Conservation (phyloP, 1,284 basidiomycete genomes). For the Ceratobasidium papillatum region DNA sequence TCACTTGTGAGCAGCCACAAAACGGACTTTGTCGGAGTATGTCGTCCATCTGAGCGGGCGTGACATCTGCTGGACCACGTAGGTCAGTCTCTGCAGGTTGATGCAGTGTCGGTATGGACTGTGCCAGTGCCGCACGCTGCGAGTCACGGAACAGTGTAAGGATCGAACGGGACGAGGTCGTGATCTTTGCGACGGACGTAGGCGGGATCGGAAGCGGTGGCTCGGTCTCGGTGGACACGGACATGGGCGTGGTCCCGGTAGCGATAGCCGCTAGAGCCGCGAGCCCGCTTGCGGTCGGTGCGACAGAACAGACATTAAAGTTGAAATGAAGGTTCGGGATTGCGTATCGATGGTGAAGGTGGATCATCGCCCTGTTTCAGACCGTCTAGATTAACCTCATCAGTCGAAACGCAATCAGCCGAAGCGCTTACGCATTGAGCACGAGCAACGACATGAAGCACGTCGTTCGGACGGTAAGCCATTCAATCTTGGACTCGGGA, state of each 20-base stretch:
- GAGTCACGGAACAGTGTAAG: slow-evolving; percentile 36
- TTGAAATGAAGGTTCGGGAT: slow-evolving; percentile 42
- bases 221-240: background rate
- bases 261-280: slow-evolving; percentile 31
- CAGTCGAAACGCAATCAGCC: background rate
- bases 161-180: slow-evolving; percentile 35
- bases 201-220: slow-evolving; percentile 23
- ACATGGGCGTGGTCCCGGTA: slow-evolving; percentile 12
- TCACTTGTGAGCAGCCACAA: slow-evolving; percentile 42
- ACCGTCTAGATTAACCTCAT: background rate
- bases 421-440: slow-evolving; percentile 39
- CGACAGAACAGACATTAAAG: slow-evolving; percentile 37
- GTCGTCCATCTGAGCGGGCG: slow-evolving; percentile 38
- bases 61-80: slow-evolving; percentile 28
- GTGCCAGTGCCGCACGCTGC: slow-evolving; percentile 33
- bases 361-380: slow-evolving; percentile 40
- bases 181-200: slow-evolving; percentile 31
- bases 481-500: slow-evolving; percentile 25
- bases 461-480: slow-evolving; percentile 28
- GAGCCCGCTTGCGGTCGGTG: slow-evolving; percentile 16
- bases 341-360: slow-evolving; percentile 42
- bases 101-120: slow-evolving; percentile 21
- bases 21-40: slow-evolving; percentile 42
- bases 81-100: background rate
- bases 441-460: slow-evolving; percentile 41